Evolutionary conservation across 2,329 filamentous ascomycete genomes (phyloP).

Genomic region (Ciborinia camelliae): DNA sequence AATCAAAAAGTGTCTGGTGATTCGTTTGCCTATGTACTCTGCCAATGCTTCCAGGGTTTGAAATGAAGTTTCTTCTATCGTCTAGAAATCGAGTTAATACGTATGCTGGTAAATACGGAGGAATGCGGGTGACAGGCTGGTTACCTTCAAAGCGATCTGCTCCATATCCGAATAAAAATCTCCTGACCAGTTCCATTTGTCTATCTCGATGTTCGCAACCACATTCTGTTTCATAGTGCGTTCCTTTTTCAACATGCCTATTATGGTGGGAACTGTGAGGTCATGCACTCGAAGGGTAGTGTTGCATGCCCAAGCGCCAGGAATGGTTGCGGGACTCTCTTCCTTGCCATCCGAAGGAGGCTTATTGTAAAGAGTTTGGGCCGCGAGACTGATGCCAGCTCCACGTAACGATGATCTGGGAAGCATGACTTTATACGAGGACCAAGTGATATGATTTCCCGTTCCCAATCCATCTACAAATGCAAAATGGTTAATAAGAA

Average conservation of each 20-base stretch:
- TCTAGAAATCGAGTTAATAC: constrained; percentile 40
- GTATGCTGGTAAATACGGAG: not conserved
- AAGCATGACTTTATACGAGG: constrained; percentile 50
- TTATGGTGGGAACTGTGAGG: constrained; percentile 61
- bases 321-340: fast-evolving
- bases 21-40: constrained; percentile 44
- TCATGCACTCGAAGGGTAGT: constrained; percentile 46
- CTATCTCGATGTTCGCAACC: constrained; percentile 59
- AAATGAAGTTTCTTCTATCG: constrained; percentile 54
- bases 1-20: constrained; percentile 45
- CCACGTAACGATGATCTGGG: constrained; percentile 69
- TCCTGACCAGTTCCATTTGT: constrained; percentile 41
- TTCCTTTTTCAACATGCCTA: constrained; percentile 73
- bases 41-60: constrained; percentile 63
- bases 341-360: not conserved
- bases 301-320: not conserved
- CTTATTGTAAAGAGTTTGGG: constrained; percentile 40
- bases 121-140: constrained; percentile 29
- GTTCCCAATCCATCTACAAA: fast-evolving
- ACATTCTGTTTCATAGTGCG: constrained; percentile 63
- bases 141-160: constrained; percentile 57
- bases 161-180: constrained; percentile 59
- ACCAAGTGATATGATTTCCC: not conserved
- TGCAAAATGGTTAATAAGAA: not conserved
- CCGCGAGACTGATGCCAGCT: constrained; percentile 50